Conservation (phyloP, 148 eudicot genomes). For the Rhododendron kiyosumense region DNA sequence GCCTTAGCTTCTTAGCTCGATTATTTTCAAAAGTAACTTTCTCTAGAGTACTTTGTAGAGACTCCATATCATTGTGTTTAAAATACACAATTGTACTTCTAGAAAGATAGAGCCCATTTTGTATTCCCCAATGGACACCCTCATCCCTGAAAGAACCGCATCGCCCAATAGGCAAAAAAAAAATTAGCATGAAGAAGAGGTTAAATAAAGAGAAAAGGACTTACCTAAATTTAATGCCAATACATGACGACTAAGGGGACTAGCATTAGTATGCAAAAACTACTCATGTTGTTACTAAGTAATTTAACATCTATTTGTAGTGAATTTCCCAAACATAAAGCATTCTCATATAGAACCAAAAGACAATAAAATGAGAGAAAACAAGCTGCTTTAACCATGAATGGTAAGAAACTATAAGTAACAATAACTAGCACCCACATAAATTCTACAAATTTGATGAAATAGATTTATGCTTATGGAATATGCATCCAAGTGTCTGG, state of each 20-base stretch:
- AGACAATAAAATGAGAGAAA: neutral
- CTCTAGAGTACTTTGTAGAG: slow-evolving; percentile 59
- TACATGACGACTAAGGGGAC: neutral
- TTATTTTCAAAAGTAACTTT: slow-evolving; percentile 64
- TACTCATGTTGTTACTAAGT: neutral
- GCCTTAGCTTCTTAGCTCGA: slow-evolving; percentile 76
- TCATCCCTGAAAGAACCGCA: slow-evolving; percentile 59
- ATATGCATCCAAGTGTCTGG: neutral
- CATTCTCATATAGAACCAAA: neutral
- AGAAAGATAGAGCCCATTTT: slow-evolving; percentile 89
- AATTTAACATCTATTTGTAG: neutral
- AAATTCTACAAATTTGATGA: neutral
- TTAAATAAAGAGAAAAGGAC: neutral
- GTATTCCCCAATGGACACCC: slow-evolving; percentile 98
- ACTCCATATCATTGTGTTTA: slow-evolving; percentile 89
- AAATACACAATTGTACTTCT: slow-evolving; percentile 91
- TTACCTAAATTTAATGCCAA: neutral
- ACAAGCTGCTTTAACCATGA: neutral
- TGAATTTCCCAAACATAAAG: neutral
- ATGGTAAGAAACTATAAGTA: neutral
- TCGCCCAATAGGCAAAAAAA: neutral
- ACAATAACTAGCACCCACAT: neutral
- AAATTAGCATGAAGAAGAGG: neutral
- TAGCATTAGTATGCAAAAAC: neutral
- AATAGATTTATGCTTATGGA: neutral